Evolutionary conservation across 495 filamentous ascomycete genomes (phyloP).

Genomic region (Penicillium malachiteum): DNA sequence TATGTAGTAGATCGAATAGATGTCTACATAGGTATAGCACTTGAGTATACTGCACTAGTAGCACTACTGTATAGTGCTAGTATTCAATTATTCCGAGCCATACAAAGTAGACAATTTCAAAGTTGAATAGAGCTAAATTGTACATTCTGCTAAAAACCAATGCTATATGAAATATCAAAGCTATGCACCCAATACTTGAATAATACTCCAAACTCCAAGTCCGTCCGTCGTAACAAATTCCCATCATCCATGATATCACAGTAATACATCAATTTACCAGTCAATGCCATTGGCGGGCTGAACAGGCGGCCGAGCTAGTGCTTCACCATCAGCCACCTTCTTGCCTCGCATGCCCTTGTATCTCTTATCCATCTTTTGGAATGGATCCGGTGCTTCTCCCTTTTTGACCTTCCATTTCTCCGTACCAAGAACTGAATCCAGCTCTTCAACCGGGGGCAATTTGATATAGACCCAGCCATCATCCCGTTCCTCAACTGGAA

Average conservation of each 20-base stretch:
- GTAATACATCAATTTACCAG: slow-evolving; percentile 53
- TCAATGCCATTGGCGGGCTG: slow-evolving; percentile 58
- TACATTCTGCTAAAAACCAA: no score
- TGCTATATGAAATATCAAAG: no score
- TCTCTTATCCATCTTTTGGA: slow-evolving; percentile 69
- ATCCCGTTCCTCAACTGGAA: slow-evolving; percentile 72
- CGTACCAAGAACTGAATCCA: slow-evolving; percentile 81
- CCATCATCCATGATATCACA: background rate
- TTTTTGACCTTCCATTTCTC: slow-evolving; percentile 79
- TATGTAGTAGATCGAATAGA: no score
- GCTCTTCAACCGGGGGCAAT: slow-evolving; percentile 79
- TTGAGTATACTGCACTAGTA: no score
- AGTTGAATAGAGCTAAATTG: no score
- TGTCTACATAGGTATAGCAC: no score
- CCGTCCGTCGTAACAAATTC: slow-evolving; percentile 2
- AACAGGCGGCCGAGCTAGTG: slow-evolving; percentile 39
- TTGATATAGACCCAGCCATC: slow-evolving; percentile 86
- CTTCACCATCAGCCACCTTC: slow-evolving; percentile 53
- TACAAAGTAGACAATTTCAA: no score
- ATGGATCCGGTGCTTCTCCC: slow-evolving; percentile 62
- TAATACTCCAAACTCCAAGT: background rate
- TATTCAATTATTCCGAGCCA: no score
- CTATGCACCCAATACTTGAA: no score
- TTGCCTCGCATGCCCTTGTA: slow-evolving; percentile 56
- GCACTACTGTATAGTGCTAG: no score